phyloP scores from a whole-genome alignment of 805 yeast species.

The Candida lessepsii region DNA sequence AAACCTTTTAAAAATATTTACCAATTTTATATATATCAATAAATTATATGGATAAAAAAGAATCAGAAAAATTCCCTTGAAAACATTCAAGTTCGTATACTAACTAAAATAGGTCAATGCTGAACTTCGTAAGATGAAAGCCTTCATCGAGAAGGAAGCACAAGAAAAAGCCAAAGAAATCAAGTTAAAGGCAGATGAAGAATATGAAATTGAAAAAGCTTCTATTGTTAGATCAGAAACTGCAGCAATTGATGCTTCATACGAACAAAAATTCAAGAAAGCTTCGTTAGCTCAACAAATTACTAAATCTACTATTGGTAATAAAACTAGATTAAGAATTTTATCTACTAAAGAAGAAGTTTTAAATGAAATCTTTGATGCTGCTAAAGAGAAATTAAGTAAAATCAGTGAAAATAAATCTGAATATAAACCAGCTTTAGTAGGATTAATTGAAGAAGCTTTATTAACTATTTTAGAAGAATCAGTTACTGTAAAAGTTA shows the following conservation, averaged over 20 bases:
- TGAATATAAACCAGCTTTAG: slow-evolving; percentile 67
- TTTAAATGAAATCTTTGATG: slow-evolving; percentile 69
- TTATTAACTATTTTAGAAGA: slow-evolving; percentile 72
- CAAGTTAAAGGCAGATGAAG: slow-evolving; percentile 94
- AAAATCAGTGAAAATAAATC: slow-evolving; percentile 51
- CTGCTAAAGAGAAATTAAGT: slow-evolving; percentile 62
- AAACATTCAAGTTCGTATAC: slow-evolving; percentile 2
- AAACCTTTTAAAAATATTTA: no score
- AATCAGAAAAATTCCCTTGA: no score
- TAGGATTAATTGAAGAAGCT: slow-evolving; percentile 76
- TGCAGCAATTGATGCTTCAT: slow-evolving; percentile 77
- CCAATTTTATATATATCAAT: no score
- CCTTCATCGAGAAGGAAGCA: slow-evolving; percentile 98
- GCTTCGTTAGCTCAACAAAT: slow-evolving; percentile 93
- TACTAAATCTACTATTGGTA: slow-evolving; percentile 90
- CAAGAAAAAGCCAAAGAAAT: slow-evolving; percentile 98
- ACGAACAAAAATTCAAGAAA: slow-evolving; percentile 83
- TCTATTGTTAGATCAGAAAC: slow-evolving; percentile 90
- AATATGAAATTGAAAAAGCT: slow-evolving; percentile 96
- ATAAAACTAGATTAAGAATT: slow-evolving; percentile 90
- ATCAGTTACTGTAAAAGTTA: slow-evolving; percentile 60
- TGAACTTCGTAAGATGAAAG: slow-evolving; percentile 96
- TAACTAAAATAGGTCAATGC: slow-evolving; percentile 73
- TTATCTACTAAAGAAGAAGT: slow-evolving; percentile 79
- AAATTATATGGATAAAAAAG: no score